Conservation (phyloP, 768 basidiomycete species). For the Boletus sensibilis region DNA sequence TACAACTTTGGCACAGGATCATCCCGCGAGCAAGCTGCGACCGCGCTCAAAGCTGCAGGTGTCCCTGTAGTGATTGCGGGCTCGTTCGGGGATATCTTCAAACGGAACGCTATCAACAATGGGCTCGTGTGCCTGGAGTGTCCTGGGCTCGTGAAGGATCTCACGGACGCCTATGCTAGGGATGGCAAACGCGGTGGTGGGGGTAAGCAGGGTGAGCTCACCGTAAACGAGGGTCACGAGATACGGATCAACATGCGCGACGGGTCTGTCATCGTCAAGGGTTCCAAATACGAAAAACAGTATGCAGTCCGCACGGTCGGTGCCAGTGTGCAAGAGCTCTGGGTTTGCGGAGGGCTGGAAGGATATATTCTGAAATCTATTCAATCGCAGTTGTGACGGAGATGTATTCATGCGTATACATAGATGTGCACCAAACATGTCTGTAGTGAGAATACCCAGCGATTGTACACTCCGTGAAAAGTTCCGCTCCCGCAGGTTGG, state of each 20-base stretch:
- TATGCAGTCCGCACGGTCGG: conserved; percentile 80
- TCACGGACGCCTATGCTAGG: conserved; percentile 73
- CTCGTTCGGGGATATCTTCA: conserved; percentile 99
- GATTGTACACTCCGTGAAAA: neutral
- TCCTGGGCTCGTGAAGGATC: conserved; percentile 82
- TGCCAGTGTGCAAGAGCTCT: conserved; percentile 93
- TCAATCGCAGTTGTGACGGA: conserved; percentile 31
- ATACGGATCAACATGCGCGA: conserved; percentile 66
- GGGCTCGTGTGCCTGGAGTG: conserved; percentile 93
- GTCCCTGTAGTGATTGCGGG: conserved; percentile 94
- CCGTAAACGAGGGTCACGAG: conserved; percentile 68
- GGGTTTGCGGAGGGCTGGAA: conserved; percentile 93
- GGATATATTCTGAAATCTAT: conserved; percentile 84
- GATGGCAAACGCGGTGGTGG: conserved; percentile 77
- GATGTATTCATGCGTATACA: neutral
- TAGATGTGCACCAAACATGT: neutral
- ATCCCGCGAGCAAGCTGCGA: conserved; percentile 97
- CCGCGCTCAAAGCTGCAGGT: conserved; percentile 92
- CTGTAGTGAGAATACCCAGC: neutral
- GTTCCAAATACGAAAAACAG: conserved; percentile 44
- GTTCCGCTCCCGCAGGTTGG: neutral
- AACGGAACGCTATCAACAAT: conserved; percentile 98
- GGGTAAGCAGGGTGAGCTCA: conserved; percentile 78
- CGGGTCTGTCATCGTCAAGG: conserved; percentile 62
- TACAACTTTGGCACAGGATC: conserved; percentile 99